Conservation (phyloP, 768 basidiomycete species). For the Collybia mongolica region DNA sequence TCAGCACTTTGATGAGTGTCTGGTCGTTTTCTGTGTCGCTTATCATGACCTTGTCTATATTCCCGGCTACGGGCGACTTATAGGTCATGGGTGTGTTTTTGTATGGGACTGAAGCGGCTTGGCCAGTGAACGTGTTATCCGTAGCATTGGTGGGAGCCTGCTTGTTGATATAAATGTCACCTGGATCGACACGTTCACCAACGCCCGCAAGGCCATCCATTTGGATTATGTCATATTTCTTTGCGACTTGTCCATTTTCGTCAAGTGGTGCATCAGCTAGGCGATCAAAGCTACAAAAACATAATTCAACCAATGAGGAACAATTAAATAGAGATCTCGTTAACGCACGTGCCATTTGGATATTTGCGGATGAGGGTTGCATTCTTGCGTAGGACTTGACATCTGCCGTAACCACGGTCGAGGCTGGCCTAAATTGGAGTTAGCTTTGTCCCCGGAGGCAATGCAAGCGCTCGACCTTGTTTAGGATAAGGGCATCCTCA, state of each 20-base stretch:
- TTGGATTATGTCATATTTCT: slow-evolving; percentile 90
- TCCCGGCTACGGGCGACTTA: slow-evolving; percentile 90
- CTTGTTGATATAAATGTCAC: slow-evolving; percentile 95
- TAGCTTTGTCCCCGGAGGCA: slow-evolving; percentile 7
- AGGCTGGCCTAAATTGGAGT: slow-evolving; percentile 69
- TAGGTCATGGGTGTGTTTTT: slow-evolving; percentile 91
- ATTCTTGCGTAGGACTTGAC: slow-evolving; percentile 96
- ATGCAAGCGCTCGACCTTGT: slow-evolving; percentile 55
- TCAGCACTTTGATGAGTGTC: slow-evolving; percentile 94
- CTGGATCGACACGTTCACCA: slow-evolving; percentile 90
- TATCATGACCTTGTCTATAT: slow-evolving; percentile 97
- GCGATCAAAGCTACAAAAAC: slow-evolving; percentile 73
- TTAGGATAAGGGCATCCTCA: slow-evolving; percentile 96
- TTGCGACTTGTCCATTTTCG: slow-evolving; percentile 74
- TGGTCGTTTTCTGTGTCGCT: slow-evolving; percentile 97
- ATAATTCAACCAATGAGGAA: slow-evolving; percentile 9
- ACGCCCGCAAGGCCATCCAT: slow-evolving; percentile 92
- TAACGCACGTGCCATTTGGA: slow-evolving; percentile 91
- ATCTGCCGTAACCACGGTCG: slow-evolving; percentile 96
- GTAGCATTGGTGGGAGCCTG: slow-evolving; percentile 95
- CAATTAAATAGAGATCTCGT: not conserved
- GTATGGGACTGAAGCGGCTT: slow-evolving; percentile 82
- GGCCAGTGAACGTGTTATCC: slow-evolving; percentile 84
- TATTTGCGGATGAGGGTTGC: slow-evolving; percentile 93
- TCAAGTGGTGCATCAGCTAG: slow-evolving; percentile 89